phyloP scores from a whole-genome alignment of 192 early-diverging fungal species.

The Helicostylum pulchrum region DNA sequence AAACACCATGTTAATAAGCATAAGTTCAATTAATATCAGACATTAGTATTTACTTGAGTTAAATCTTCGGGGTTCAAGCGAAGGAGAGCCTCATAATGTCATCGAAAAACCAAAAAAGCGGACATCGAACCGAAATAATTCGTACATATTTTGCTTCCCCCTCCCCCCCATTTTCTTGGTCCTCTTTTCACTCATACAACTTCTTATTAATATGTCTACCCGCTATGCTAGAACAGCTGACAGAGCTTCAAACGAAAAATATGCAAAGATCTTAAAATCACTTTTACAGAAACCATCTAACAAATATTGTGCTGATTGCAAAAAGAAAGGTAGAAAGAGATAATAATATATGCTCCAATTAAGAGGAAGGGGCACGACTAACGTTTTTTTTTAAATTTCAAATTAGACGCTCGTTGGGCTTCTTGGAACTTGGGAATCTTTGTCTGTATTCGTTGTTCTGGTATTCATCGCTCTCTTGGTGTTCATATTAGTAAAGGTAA shows the following conservation, averaged over 20 bases:
- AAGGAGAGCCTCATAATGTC: no score
- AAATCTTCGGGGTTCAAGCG: no score
- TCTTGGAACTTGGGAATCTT: constrained; percentile 61
- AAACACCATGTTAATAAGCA: no score
- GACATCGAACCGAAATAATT: background rate
- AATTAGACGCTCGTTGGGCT: constrained; percentile 69
- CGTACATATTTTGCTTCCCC: background rate
- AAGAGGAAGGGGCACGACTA: background rate
- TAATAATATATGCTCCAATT: no score
- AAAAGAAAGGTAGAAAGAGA: constrained; percentile 60
- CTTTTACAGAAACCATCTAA: constrained; percentile 69
- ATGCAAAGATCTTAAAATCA: constrained; percentile 66
- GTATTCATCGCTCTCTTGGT: constrained; percentile 78
- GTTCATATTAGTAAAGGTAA: constrained; percentile 84
- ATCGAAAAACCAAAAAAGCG: background rate
- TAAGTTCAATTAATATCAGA: no score
- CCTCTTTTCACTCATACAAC: constrained; percentile 8
- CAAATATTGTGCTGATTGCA: constrained; percentile 77
- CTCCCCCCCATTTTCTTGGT: background rate
- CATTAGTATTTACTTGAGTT: no score
- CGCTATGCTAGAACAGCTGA: constrained; percentile 62
- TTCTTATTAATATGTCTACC: constrained; percentile 50
- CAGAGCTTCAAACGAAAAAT: constrained; percentile 68
- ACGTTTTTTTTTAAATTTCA: constrained; percentile 2
- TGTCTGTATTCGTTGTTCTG: constrained; percentile 63